A percentile compares a stretch with the other conserved stretches of the same genome.
phyloP scores from a whole-genome alignment of 169 alveolate genomes.

The Plasmodium berghei region DNA sequence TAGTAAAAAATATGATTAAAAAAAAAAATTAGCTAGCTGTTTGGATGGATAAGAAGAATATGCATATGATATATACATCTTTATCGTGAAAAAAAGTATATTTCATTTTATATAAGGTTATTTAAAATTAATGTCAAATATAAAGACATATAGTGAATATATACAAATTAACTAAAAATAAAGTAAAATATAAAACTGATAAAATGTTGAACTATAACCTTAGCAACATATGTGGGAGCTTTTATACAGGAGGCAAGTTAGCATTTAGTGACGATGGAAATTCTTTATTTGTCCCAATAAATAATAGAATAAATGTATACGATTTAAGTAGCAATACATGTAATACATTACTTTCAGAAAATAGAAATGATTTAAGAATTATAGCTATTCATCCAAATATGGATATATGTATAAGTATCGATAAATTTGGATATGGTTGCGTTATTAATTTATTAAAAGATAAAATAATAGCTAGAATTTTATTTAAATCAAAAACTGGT shows the following conservation, averaged over 20 bases:
- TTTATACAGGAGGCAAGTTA: slow-evolving; percentile 58
- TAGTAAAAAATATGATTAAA: too few species aligned
- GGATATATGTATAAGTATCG: slow-evolving; percentile 84
- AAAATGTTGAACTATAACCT: slow-evolving; percentile 45
- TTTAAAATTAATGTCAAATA: too few species aligned
- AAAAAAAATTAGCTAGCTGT: too few species aligned
- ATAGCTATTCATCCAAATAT: slow-evolving; percentile 86
- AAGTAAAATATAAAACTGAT: not conserved
- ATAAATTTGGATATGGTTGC: slow-evolving; percentile 83
- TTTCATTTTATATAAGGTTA: too few species aligned
- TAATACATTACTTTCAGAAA: slow-evolving; percentile 84
- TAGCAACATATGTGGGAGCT: slow-evolving; percentile 59
- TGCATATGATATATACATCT: too few species aligned
- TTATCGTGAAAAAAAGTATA: too few species aligned
- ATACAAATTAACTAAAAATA: too few species aligned
- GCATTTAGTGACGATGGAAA: slow-evolving; percentile 76
- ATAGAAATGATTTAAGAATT: slow-evolving; percentile 80
- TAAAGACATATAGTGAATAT: too few species aligned
- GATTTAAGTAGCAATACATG: slow-evolving; percentile 85
- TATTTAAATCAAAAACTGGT: slow-evolving; percentile 81
- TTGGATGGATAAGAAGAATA: too few species aligned
- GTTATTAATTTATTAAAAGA: slow-evolving; percentile 84
- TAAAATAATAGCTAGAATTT: slow-evolving; percentile 81
- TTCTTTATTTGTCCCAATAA: slow-evolving; percentile 87
- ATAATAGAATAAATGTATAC: slow-evolving; percentile 86